A percentile compares a stretch with the other conserved stretches of the same genome.
These are phyloP conservation scores for Kodamaea derodonti DNA, from an alignment of 1,139 yeast genomes.

Conservation along the genomic window DNA sequence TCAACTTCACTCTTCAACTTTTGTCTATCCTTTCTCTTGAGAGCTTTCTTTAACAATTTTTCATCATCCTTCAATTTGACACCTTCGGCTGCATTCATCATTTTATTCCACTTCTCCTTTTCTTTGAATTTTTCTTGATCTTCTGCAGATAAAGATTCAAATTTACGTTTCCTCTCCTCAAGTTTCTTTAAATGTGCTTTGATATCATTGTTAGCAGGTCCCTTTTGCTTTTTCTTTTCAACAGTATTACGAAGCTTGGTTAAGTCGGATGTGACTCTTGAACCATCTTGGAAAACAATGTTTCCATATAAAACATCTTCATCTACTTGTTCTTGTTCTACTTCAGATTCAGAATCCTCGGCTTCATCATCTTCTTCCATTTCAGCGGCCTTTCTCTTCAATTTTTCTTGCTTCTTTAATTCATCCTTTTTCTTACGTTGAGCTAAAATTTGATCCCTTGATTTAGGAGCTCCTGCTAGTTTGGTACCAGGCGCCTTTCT, in stretches of 20 bases:
- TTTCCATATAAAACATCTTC: slow-evolving; percentile 68
- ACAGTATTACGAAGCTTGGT: slow-evolving; percentile 49
- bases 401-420: slow-evolving; percentile 28
- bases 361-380: slow-evolving; percentile 34
- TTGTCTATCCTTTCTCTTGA: slow-evolving; percentile 75
- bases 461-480: slow-evolving; percentile 74
- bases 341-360: slow-evolving; percentile 19
- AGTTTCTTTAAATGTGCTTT: slow-evolving; percentile 76
- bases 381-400: slow-evolving; percentile 31
- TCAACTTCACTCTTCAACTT: slow-evolving; percentile 80
- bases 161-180: slow-evolving; percentile 67
- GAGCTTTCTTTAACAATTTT: slow-evolving; percentile 75
- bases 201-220: slow-evolving; percentile 82
- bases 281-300: slow-evolving; percentile 80
- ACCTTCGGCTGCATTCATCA: slow-evolving; percentile 87
- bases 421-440: slow-evolving; percentile 48
- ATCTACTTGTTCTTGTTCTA: slow-evolving; percentile 34
- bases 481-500: slow-evolving; percentile 91
- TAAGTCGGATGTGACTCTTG: slow-evolving; percentile 75
- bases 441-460: slow-evolving; percentile 70
- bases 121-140: slow-evolving; percentile 59
- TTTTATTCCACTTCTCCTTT: slow-evolving; percentile 81
- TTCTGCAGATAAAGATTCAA: slow-evolving; percentile 59
- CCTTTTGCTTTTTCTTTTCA: slow-evolving; percentile 59
- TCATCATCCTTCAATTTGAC: slow-evolving; percentile 87